Conservation (phyloP, 108 stramenopile species). For the Nitzschia palea region DNA sequence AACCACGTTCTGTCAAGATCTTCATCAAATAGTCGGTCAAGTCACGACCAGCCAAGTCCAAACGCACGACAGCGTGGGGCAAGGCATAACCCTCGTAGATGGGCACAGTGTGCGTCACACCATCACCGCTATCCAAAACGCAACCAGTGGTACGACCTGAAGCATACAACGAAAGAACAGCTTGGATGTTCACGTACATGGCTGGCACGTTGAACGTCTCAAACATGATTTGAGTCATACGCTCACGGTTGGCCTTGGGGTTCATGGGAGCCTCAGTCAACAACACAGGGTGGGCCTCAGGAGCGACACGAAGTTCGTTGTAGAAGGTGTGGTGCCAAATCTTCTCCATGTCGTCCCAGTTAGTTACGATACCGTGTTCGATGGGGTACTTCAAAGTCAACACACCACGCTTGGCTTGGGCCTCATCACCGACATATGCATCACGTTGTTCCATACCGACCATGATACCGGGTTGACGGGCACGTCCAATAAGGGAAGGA, state of each 20-base stretch:
- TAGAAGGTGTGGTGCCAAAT: conserved; percentile 99
- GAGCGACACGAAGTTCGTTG: conserved; percentile 95
- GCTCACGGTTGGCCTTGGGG: conserved; percentile 99
- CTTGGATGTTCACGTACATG: conserved; percentile 99
- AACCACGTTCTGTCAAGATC: conserved; percentile 92
- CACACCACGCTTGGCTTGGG: conserved; percentile 97
- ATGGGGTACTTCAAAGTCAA: conserved; percentile 99
- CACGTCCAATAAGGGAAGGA: conserved; percentile 95
- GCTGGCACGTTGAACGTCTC: conserved; percentile 99
- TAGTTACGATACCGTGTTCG: conserved; percentile 98
- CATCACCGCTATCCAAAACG: conserved; percentile 93
- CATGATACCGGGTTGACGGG: conserved; percentile 98
- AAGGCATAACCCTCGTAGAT: conserved; percentile 97
- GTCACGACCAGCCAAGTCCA: conserved; percentile 94
- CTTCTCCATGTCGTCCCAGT: conserved; percentile 99
- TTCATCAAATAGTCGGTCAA: conserved; percentile 95
- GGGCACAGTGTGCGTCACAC: conserved; percentile 95
- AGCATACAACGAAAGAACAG: conserved; percentile 94
- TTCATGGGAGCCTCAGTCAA: conserved; percentile 99
- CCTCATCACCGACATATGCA: conserved; percentile 99
- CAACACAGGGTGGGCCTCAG: conserved; percentile 98
- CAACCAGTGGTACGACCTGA: conserved; percentile 95
- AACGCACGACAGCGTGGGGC: conserved; percentile 94
- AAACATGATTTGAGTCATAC: conserved; percentile 99
- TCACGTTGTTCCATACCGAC: conserved; percentile 99